These are phyloP conservation scores for Schwanniomyces yamadae DNA, from an alignment of 805 yeast species.

Conservation along the genomic window DNA sequence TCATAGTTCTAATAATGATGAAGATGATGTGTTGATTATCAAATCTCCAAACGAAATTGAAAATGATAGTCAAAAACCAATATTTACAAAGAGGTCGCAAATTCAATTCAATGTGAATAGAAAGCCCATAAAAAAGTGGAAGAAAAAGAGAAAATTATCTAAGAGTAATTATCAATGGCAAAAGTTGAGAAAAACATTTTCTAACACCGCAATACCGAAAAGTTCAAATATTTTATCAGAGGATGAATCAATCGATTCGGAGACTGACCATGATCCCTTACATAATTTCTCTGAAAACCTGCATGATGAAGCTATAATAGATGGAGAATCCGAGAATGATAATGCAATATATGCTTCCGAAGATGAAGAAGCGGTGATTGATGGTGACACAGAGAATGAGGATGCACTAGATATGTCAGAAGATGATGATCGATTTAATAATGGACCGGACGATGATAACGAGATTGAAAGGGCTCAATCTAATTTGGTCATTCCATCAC, in stretches of 20 bases:
- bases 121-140: constrained; percentile 15
- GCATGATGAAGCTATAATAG: constrained; percentile 3
- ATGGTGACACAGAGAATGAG: no score
- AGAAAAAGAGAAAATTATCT: constrained; percentile 9
- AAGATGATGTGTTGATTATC: constrained; percentile 73
- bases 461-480: constrained; percentile 28
- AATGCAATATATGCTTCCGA: constrained; percentile 6
- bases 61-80: constrained; percentile 31
- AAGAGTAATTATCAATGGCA: constrained; percentile 17
- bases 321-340: no score
- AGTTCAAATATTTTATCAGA: constrained; percentile 6
- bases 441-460: constrained; percentile 11
- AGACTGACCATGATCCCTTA: not conserved
- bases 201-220: constrained; percentile 12
- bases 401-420: constrained; percentile 5
- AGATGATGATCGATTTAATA: constrained; percentile 1
- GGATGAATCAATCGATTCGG: constrained; percentile 8
- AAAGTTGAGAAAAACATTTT: constrained; percentile 24
- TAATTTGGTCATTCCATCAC: constrained; percentile 31
- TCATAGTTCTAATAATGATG: constrained; percentile 42
- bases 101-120: constrained; percentile 24
- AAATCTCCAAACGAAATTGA: constrained; percentile 76
- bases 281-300: constrained; percentile 3
- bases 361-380: constrained; percentile 9
- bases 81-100: constrained; percentile 30